A percentile compares a stretch with the other conserved stretches of the same genome.
Conservation (phyloP, 73 alveolate species). For the Paramecium tetraurelia region DNA sequence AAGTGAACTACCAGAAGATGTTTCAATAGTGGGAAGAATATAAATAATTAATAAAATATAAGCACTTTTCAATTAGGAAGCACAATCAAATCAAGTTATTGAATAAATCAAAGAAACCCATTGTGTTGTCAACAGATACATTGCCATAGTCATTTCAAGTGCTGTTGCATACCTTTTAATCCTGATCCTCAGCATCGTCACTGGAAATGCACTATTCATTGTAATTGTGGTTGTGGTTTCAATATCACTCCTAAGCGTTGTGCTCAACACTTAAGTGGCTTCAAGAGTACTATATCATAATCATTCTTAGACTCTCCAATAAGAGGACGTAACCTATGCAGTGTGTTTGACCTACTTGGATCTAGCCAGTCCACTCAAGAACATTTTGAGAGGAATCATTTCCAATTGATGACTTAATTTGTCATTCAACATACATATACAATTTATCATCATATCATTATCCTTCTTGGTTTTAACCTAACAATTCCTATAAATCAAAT, state of each 20-base stretch:
- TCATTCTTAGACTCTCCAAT: neutral
- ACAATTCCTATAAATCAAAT: neutral
- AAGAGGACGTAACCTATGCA: neutral
- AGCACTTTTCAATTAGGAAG: neutral
- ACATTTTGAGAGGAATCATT: neutral
- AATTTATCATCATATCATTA: neutral
- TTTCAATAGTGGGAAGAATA: neutral
- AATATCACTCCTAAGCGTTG: neutral
- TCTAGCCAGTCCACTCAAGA: slow-evolving; percentile 3
- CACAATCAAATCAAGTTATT: neutral
- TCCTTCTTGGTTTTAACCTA: no score
- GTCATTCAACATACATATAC: neutral
- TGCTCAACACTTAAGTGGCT: neutral
- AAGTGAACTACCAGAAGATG: neutral
- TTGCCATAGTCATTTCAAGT: neutral
- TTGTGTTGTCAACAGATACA: neutral
- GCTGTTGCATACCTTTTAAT: neutral
- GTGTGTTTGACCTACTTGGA: neutral
- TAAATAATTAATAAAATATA: neutral
- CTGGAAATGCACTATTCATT: neutral
- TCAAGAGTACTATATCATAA: neutral
- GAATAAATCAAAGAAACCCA: neutral
- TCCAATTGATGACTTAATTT: neutral
- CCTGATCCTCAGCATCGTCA: neutral
- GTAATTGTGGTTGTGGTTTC: neutral